Evolutionary conservation across 176 grass and related monocot genomes (phyloP).

Genomic region (Puya raimondii): DNA sequence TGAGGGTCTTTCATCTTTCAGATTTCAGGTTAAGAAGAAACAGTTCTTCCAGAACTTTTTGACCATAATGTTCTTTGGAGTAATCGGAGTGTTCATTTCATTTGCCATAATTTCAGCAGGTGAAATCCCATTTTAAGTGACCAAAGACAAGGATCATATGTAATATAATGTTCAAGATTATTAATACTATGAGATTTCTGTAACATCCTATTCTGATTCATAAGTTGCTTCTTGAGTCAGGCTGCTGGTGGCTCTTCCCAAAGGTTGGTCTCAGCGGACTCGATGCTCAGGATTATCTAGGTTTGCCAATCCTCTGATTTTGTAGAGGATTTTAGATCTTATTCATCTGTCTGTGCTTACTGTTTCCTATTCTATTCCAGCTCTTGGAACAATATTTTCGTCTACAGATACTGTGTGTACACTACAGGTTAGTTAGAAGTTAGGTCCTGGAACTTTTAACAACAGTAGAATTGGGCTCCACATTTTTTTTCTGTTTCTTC

Average conservation of each 20-base stretch:
- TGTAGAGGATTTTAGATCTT: no score
- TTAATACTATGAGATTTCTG: no score
- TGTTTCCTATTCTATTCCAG: conserved; percentile 22
- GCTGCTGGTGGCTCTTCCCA: conserved; percentile 67
- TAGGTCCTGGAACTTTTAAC: background rate
- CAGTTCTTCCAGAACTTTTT: conserved; percentile 94
- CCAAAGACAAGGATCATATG: background rate
- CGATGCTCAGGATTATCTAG: conserved; percentile 51
- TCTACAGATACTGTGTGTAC: conserved; percentile 86
- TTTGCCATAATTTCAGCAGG: conserved; percentile 60
- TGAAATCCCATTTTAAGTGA: conserved; percentile 12
- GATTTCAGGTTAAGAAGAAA: conserved; percentile 95
- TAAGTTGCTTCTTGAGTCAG: conserved; percentile 21
- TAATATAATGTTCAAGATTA: no score
- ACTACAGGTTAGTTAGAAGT: conserved; percentile 39
- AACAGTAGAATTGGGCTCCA: background rate
- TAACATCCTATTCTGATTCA: background rate
- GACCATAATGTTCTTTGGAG: conserved; percentile 89
- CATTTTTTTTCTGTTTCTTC: no score
- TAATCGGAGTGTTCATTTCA: conserved; percentile 75
- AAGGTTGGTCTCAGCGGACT: conserved; percentile 63
- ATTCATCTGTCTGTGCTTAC: background rate
- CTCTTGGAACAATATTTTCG: conserved; percentile 84
- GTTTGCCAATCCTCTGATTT: conserved; percentile 13
- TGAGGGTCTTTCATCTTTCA: conserved; percentile 13